Evolutionary conservation across 176 grass and related monocot species (phyloP), one percentile per base, ranked within the genome.

Genomic region (Luzula sylvatica): DNA sequence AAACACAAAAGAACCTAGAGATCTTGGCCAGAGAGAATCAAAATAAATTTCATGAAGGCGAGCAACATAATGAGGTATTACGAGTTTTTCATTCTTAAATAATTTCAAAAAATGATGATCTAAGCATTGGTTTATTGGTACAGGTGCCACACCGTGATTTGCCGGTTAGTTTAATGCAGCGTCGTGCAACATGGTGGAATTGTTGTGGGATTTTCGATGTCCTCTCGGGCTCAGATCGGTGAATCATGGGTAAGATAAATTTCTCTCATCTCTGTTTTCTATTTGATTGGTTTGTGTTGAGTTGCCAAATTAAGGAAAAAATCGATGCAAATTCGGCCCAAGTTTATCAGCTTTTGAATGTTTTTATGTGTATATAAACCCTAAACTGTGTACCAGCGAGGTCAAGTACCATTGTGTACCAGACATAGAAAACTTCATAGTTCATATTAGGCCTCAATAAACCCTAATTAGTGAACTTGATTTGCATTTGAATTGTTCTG

Each of bases 141-240:
- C 69, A 86, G 42, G 20, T 4, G 65, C 51, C 74, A 47, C 50
- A 3, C 3, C 45, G 55, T 6, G 69, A 71, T 6, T 27, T 29
- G 53, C 69, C 65, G 38, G 77, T 66, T 7, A 66, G 62, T 21
- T 74, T 61, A 0, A 40, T 23, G 29, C 72, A 78, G 56, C 30
- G 44, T 20, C 78, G 44, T 20, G 44, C 82, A 26, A 74, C 54
- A 52, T 94, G 87, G 78, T 94, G 87, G 87, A 70, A 87, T 70
- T 94, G 82, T 61, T 94, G 87, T 2, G 87, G 82, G 27, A 13
- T 94, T 19, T 71, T 79, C 50, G 87, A 87, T 70, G 78, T 39
- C 0, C 67, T 94, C 46, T 44, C 63, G 55, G 67, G 78, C 53
- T 94, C 78, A 30, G 56, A 48, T 27, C 71, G 67, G 65, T 79